Evolutionary conservation across 352 stramenopile genomes (phyloP), one percentile per base, ranked within the genome.

Genomic region (Saprolegnia parasitica): DNA sequence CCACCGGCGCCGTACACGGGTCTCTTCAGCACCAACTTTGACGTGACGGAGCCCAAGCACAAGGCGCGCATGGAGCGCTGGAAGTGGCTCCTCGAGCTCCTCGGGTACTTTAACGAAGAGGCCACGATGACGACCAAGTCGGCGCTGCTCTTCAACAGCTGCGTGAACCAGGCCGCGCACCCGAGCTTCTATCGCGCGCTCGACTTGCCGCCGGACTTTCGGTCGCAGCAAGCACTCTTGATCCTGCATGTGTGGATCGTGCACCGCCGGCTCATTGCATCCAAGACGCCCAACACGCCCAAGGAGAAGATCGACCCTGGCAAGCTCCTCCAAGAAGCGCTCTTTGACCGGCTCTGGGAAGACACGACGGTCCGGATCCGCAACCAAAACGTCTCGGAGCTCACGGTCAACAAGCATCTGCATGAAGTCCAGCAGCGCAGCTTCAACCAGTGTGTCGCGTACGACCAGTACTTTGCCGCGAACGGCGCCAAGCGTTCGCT

Each of bases 341-440:
- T 98, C 62, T 99, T 99, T 77, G 94, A 98, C 72, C 91, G 95
- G 21, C 85, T 98, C 21, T 98, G 96, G 96, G 93, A 98, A 68
- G 95, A 98, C 74, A 98, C 94, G 0, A 78, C 86, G 20, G 83
- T 95, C 71, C 89, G 96, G 23, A 98, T 99, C 70, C 90, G 96
- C 18, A 86, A 85, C 57, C 76, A 91, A 73, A 90, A 97, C 61
- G 91, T 98, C 23, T 93, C 91, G 29, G 95, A 98, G 77, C 75
- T 98, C 29, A 97, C 93, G 1, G 92, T 98, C 26, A 98, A 98
- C 81, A 98, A 98, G 80, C 93, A 98, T 73, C 74, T 99, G 35
- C 89, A 91, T 11, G 85, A 98, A 74, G 95, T 98, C 54, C 96
- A 99, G 75, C 94, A 98, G 74, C 80, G 94, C 50, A 97, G 91